These are phyloP conservation scores for Lachnellula hyalina DNA, from an alignment of 2,329 filamentous ascomycete species.

Conservation along the genomic window DNA sequence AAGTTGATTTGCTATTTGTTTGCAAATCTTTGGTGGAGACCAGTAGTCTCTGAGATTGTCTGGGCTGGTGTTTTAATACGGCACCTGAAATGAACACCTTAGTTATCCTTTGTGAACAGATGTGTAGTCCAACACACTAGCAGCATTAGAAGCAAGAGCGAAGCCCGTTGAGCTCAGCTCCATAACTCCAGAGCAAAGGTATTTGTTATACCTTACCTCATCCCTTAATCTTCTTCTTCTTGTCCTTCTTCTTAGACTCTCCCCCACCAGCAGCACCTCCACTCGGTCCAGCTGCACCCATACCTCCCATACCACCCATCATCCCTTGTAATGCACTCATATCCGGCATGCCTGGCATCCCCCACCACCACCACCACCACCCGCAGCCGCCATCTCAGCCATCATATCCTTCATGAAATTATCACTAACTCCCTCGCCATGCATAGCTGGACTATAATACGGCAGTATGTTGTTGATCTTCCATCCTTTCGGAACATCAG, in stretches of 20 bases:
- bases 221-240: constrained; percentile 28
- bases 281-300: constrained; percentile 24
- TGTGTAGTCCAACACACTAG: too few relatives aligned
- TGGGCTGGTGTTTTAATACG: too few relatives aligned
- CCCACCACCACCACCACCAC: constrained; percentile 17
- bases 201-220: constrained; percentile 7
- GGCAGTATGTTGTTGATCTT: constrained; percentile 82
- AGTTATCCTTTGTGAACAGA: too few relatives aligned
- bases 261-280: constrained; percentile 25
- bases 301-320: constrained; percentile 35
- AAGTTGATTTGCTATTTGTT: too few relatives aligned
- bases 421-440: constrained; percentile 87
- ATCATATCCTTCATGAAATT: constrained; percentile 97
- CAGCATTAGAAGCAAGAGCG: too few relatives aligned
- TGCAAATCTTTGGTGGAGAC: too few relatives aligned
- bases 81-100: too few relatives aligned
- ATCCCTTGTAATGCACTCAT: constrained; percentile 47
- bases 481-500: constrained; percentile 79
- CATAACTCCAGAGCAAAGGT: too few relatives aligned
- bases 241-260: constrained; percentile 44
- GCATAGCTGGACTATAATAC: constrained; percentile 82
- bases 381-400: constrained; percentile 68
- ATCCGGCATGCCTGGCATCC: constrained; percentile 35
- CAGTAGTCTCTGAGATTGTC: too few relatives aligned
- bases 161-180: too few relatives aligned